Percentiles rank a stretch among this genome's conserved stretches.
Evolutionary conservation across 768 basidiomycete genomes (phyloP).

Genomic region (Suillus decipiens): DNA sequence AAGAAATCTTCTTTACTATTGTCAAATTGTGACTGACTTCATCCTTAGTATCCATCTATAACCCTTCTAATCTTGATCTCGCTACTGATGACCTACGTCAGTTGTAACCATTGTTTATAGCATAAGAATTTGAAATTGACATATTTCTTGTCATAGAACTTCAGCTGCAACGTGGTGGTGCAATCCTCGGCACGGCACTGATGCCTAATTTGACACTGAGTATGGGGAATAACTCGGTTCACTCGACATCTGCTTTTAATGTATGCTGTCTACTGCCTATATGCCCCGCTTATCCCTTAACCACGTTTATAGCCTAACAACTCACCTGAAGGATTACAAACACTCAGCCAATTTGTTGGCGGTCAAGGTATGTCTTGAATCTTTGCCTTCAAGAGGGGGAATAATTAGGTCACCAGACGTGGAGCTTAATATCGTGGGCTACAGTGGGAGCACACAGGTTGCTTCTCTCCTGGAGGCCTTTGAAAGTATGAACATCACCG

Average conservation of each 20-base stretch:
- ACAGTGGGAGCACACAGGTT: constrained; percentile 58
- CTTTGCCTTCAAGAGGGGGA: background rate
- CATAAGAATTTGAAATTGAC: background rate
- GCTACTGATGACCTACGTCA: constrained; percentile 62
- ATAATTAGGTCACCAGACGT: constrained; percentile 43
- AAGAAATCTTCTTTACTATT: constrained; percentile 10
- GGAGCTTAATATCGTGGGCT: constrained; percentile 57
- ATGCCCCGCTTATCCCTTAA: background rate
- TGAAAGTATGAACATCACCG: constrained; percentile 54
- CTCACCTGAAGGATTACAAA: constrained; percentile 58
- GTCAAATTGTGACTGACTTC: constrained; percentile 1
- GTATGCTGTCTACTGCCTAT: constrained; percentile 29
- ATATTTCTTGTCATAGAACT: constrained; percentile 41
- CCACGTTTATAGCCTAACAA: constrained; percentile 51
- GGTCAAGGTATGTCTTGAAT: constrained; percentile 44
- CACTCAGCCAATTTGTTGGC: constrained; percentile 68
- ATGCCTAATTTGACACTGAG: constrained; percentile 60
- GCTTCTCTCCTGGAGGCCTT: constrained; percentile 63
- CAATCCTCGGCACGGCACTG: constrained; percentile 57
- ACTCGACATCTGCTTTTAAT: constrained; percentile 50
- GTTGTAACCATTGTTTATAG: constrained; percentile 23
- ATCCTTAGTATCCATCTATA: constrained; percentile 55
- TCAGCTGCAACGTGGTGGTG: constrained; percentile 54
- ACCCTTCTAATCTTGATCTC: constrained; percentile 69
- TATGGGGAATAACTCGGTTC: constrained; percentile 61